Percentiles rank a stretch among this genome's conserved stretches.
phyloP scores from a whole-genome alignment of 177 flowering plant genomes.

The Tripterygium wilfordii region DNA sequence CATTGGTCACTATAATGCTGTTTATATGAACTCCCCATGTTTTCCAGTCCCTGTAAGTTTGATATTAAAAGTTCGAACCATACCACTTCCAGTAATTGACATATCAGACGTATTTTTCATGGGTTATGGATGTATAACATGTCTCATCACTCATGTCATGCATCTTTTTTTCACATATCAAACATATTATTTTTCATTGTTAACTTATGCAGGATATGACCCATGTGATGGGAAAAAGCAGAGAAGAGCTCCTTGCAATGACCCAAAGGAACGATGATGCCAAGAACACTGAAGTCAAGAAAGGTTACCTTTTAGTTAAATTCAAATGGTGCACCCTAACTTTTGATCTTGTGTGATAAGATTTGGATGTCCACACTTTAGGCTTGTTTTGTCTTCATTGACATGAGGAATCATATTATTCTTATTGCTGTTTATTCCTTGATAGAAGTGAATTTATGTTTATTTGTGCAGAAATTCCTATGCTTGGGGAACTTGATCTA shows the following conservation, averaged over 20 bases:
- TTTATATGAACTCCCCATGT: slow-evolving; percentile 40
- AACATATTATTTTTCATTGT: not conserved
- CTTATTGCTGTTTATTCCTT: no score
- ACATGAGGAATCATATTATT: no score
- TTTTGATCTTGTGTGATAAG: no score
- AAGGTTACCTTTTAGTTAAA: slow-evolving; percentile 19
- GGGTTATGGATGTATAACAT: no score
- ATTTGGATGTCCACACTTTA: no score
- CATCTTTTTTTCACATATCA: no score
- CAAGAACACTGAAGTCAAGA: slow-evolving; percentile 28
- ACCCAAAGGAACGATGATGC: slow-evolving; percentile 22
- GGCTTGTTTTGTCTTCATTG: no score
- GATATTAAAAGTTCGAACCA: no score
- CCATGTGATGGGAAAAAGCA: slow-evolving; percentile 45
- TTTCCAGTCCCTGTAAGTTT: slow-evolving; percentile 41
- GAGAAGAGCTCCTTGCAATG: slow-evolving; percentile 46
- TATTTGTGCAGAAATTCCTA: slow-evolving; percentile 25
- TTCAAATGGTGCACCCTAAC: no score
- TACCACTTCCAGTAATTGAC: no score
- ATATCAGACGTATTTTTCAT: no score
- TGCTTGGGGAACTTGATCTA: slow-evolving; percentile 25
- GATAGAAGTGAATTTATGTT: slow-evolving; percentile 2
- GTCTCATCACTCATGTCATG: no score
- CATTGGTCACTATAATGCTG: slow-evolving; percentile 42
- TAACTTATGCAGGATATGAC: slow-evolving; percentile 31